phyloP scores from a whole-genome alignment of 257 asterid genomes.

The Lavandula angustifolia region DNA sequence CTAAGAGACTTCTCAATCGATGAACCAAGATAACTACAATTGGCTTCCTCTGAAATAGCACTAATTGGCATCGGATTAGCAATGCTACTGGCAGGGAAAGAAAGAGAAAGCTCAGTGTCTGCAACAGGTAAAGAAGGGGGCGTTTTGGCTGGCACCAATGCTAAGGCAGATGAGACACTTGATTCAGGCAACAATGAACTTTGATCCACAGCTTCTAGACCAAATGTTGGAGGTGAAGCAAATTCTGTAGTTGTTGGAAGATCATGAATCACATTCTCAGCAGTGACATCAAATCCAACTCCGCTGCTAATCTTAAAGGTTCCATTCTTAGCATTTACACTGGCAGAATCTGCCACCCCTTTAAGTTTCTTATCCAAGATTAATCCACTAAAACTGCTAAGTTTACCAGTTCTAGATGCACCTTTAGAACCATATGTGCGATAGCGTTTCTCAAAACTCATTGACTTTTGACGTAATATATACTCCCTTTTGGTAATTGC shows the following conservation, averaged over 20 bases:
- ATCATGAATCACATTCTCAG: slow-evolving; percentile 42
- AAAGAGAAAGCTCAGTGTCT: slow-evolving; percentile 87
- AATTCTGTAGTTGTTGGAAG: slow-evolving; percentile 45
- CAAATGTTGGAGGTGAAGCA: slow-evolving; percentile 55
- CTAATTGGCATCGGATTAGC: slow-evolving; percentile 57
- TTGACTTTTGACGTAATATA: slow-evolving; percentile 70
- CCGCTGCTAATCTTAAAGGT: slow-evolving; percentile 47
- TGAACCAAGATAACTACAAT: slow-evolving; percentile 38
- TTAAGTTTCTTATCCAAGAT: slow-evolving; percentile 77
- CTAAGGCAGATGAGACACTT: slow-evolving; percentile 39
- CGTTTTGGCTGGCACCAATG: slow-evolving; percentile 33
- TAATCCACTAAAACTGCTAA: slow-evolving; percentile 58
- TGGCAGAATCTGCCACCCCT: slow-evolving; percentile 62
- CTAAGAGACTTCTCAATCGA: slow-evolving; percentile 45
- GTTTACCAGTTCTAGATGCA: slow-evolving; percentile 55
- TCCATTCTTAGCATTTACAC: slow-evolving; percentile 50
- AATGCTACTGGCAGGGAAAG: slow-evolving; percentile 61
- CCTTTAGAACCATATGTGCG: slow-evolving; percentile 69
- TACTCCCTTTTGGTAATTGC: slow-evolving; percentile 76
- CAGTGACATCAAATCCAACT: slow-evolving; percentile 47
- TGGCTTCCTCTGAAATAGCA: slow-evolving; percentile 43
- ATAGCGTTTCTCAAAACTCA: slow-evolving; percentile 71
- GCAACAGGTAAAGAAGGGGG: slow-evolving; percentile 60
- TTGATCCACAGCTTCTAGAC: slow-evolving; percentile 39
- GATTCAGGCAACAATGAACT: slow-evolving; percentile 44